Evolutionary conservation across 768 basidiomycete species (phyloP), one percentile per base, ranked within the genome.

Genomic region (Leccinum sublutescens): DNA sequence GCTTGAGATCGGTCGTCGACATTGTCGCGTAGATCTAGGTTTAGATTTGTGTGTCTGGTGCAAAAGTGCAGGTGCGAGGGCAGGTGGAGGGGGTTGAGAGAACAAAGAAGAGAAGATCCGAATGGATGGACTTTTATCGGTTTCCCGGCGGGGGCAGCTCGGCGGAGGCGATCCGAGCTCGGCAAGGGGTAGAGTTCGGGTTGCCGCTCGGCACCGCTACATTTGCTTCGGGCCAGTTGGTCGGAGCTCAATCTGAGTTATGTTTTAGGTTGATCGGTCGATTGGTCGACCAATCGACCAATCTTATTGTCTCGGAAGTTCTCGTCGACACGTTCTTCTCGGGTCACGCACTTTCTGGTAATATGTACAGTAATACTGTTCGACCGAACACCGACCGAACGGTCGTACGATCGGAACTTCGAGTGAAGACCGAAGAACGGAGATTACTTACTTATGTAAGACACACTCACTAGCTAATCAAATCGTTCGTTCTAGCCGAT

Each of bases 1-100:
- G 75, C 70, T 82, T 82, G 27, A 55, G 50, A 43, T 70, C 66
- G 48, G 64, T 60, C 67, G 64, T 57, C 12, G 73, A 58, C 58
- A 70, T 71, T 36, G 43, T 36, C 8, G 47, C n/a, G 23, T 48
- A 48, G 47, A 23, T 47, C 47, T 43, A 43, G 4, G 19, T 43
- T 4, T 17, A n/a, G 17, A 17, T 8, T 43, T 48, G 21, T 11
- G 23, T 31, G 27, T 23, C 47, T 21, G 21, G 5, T 45, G 15
- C 7, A 34, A 21, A 19, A 45, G 19, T 45, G 43, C 10, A 12
- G 31, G 10, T 52, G 51, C 51, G 33, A n/a, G 14, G 7, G 17
- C 17, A n/a, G 38, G 38, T 40, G n/a, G 29, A 2, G 3, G 17
- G 52, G 2, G 9, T 40, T 12, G 10, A 25, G 10, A 48, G 45